A percentile compares a stretch with the other conserved stretches of the same genome.
Evolutionary conservation across 2,329 filamentous ascomycete genomes (phyloP).

Genomic region (Teratosphaeria gauchensis): DNA sequence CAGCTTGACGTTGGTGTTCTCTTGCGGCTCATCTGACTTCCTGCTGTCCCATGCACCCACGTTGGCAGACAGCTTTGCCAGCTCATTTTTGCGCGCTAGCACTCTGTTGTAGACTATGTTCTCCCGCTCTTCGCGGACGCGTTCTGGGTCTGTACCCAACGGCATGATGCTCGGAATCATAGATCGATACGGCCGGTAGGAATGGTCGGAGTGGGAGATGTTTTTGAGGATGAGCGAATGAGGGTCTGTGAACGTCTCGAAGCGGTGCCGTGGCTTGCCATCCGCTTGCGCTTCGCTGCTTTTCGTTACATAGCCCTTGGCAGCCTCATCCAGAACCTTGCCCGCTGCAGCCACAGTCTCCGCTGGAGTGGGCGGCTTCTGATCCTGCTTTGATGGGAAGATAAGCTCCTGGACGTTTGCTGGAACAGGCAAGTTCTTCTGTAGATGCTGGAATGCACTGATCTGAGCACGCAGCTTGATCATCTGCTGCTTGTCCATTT

Average conservation of each 20-base stretch:
- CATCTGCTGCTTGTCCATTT: conserved; percentile 65
- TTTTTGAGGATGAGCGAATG: conserved; percentile 47
- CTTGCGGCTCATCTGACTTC: conserved; percentile 55
- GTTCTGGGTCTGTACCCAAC: conserved; percentile 76
- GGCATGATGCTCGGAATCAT: conserved; percentile 85
- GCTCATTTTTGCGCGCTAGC: conserved; percentile 69
- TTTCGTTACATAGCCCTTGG: conserved; percentile 31
- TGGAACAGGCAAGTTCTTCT: conserved; percentile 78
- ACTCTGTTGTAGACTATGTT: conserved; percentile 84
- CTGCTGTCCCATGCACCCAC: conserved; percentile 75
- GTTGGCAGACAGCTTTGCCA: conserved; percentile 76
- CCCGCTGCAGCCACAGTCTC: conserved; percentile 34
- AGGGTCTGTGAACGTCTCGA: conserved; percentile 67
- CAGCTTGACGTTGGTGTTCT: conserved; percentile 74
- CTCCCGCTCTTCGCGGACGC: conserved; percentile 77
- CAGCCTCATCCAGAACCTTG: conserved; percentile 45
- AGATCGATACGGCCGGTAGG: conserved; percentile 62
- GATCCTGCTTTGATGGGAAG: conserved; percentile 59
- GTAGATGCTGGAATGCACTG: conserved; percentile 78
- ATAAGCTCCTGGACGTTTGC: conserved; percentile 70
- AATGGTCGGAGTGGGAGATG: conserved; percentile 75
- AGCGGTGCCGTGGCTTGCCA: conserved; percentile 37
- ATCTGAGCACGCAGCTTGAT: conserved; percentile 75
- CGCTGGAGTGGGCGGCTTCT: conserved; percentile 35
- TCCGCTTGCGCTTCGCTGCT: conserved; percentile 22